phyloP scores from a whole-genome alignment of 345 rosid genomes.

The Salix arbutifolia region DNA sequence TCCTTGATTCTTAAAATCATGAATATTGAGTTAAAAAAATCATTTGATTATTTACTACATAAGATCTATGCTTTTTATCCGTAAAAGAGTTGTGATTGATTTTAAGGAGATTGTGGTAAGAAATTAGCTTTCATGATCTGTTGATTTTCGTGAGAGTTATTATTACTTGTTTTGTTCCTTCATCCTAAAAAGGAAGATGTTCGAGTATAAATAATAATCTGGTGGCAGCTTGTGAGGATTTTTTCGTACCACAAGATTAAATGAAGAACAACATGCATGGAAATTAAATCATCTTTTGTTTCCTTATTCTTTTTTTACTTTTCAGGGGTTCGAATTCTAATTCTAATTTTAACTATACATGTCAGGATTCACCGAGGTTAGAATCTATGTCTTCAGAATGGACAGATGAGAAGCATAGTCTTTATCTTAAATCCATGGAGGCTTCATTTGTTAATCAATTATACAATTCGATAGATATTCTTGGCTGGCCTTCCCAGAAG shows the following conservation, averaged over 20 bases:
- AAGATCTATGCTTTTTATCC: too few relatives aligned
- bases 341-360: constrained; percentile 1
- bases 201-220: neutral
- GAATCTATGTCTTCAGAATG: constrained; percentile 48
- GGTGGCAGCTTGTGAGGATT: neutral
- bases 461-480: constrained; percentile 44
- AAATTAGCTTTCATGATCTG: neutral
- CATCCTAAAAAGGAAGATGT: neutral
- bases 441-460: constrained; percentile 77
- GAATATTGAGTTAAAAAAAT: neutral
- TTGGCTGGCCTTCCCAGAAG: constrained; percentile 32
- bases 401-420: constrained; percentile 90
- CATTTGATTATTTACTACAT: too few relatives aligned
- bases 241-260: neutral
- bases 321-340: constrained; percentile 18
- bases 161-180: neutral
- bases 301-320: neutral
- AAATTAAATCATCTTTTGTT: neutral
- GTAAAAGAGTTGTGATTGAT: neutral
- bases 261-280: too few relatives aligned
- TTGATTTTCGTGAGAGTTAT: neutral
- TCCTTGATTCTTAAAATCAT: neutral
- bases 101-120: neutral
- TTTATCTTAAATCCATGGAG: constrained; percentile 88
- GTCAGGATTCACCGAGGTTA: constrained; percentile 38